Base-by-base conservation (phyloP, 345 rosid species). In the Viola odorata region DNA sequence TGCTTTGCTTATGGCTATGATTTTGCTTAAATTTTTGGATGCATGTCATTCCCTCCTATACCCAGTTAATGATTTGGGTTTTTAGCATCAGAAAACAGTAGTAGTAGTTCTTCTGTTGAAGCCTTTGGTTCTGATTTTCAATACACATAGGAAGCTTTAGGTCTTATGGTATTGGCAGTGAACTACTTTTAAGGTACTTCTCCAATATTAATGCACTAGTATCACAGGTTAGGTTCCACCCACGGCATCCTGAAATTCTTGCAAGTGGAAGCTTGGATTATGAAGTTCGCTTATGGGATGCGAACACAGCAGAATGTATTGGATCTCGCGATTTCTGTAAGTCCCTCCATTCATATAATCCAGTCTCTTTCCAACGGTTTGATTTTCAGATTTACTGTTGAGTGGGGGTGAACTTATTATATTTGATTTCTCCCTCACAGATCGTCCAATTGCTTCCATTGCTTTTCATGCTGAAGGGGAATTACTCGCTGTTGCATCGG, bases 241-340 rank as follows among this genome's bases (percentile, higher is more conserved):
- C 89, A 5, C 57, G 77, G 71, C 74, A 66, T 66, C 81, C 85
- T 10, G 79, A 79, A 62, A 76, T 86, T 61, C 78, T 86, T 73
- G 94, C 94, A 15, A 86, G 89, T 80, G 87, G 89, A 60, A 86
- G 89, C 78, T 75, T 86, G 77, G 94, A 86, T 77, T 82, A 78
- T 62, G 87, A 84, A 80, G 94, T 86, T 59, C 84, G 89, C 59
- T 69, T 86, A 66, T 86, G 94, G 94, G 77, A 84, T 68, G 85
- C 94, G 69, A 80, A 70, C 62, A 78, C 87, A 14, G 75, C 85
- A 38, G 89, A 84, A 69, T 86, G 87, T 65, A 74, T 78, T 57
- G 92, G 87, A 68, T 80, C 85, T 32, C 85, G 82, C 50, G 89
- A 84, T 73, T 86, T 84, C 60, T 73, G 92, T 86, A 85, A 66